Conservation (phyloP, 2,329 filamentous ascomycete species). For the Ilyonectria destructans region DNA sequence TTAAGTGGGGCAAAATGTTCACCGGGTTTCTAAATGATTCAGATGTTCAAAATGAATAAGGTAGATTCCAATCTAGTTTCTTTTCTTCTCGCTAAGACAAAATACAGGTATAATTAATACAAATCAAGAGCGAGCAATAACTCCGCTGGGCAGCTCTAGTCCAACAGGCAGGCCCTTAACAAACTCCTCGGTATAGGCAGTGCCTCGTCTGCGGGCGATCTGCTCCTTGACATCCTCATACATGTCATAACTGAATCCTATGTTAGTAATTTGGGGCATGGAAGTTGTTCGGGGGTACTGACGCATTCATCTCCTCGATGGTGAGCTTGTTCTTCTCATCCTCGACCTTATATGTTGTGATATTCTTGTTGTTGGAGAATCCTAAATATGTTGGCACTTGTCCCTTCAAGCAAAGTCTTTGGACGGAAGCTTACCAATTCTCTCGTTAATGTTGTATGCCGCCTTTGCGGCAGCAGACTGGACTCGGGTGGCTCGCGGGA, state of each 20-base stretch:
- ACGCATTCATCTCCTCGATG: constrained; percentile 80
- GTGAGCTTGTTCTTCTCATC: constrained; percentile 75
- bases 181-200: constrained; percentile 17
- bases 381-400: constrained; percentile 55
- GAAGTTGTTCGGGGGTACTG: constrained; percentile 50
- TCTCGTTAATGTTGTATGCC: constrained; percentile 74
- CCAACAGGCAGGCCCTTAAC: constrained; percentile 27
- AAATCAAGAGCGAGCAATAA: constrained; percentile 19
- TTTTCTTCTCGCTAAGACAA: constrained; percentile 3
- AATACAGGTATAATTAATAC: constrained; percentile 9
- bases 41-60: not conserved
- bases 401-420: accelerated
- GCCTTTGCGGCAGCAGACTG: constrained; percentile 73
- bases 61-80: not conserved
- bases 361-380: constrained; percentile 74
- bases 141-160: constrained; percentile 27
- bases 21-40: not conserved
- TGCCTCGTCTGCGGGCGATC: constrained; percentile 51
- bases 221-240: constrained; percentile 69
- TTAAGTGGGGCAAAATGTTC: constrained; percentile 2
- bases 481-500: constrained; percentile 70
- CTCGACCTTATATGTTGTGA: constrained; percentile 73
- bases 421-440: constrained; percentile 64
- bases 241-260: constrained; percentile 68
- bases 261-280: not conserved